A percentile compares a stretch with the other conserved stretches of the same genome.
phyloP scores from a whole-genome alignment of 169 alveolate genomes.

The Plasmodium fragile region DNA sequence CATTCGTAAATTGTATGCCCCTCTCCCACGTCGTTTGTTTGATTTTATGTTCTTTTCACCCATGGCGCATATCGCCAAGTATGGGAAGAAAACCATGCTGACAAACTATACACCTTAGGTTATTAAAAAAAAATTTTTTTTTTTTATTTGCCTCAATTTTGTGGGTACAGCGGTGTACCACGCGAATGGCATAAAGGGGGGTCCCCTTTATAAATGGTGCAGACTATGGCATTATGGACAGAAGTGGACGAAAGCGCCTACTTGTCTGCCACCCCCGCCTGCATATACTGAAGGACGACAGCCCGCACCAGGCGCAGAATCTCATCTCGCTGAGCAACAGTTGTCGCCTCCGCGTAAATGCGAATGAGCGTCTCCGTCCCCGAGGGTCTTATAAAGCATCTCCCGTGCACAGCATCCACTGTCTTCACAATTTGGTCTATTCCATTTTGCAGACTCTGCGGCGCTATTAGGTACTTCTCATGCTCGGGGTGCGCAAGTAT shows the following conservation, averaged over 20 bases:
- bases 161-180: background rate
- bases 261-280: background rate
- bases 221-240: background rate
- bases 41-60: background rate
- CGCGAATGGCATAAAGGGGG: background rate
- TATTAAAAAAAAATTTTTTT: too few relatives aligned
- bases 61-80: background rate
- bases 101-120: background rate
- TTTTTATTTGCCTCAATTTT: background rate
- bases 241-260: background rate
- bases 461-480: constrained; percentile 79
- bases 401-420: constrained; percentile 39
- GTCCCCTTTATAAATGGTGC: background rate
- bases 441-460: constrained; percentile 46
- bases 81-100: background rate
- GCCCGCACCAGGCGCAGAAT: constrained; percentile 65
- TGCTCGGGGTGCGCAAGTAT: constrained; percentile 74
- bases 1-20: background rate
- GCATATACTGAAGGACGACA: constrained; percentile 11
- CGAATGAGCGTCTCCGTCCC: constrained; percentile 83
- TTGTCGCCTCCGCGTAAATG: constrained; percentile 87
- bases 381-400: constrained; percentile 84
- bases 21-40: background rate
- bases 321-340: constrained; percentile 77
- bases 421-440: constrained; percentile 44